A percentile compares a stretch with the other conserved stretches of the same genome.
Evolutionary conservation across 148 eudicot genomes (phyloP).

Genomic region (Cornus kousa): DNA sequence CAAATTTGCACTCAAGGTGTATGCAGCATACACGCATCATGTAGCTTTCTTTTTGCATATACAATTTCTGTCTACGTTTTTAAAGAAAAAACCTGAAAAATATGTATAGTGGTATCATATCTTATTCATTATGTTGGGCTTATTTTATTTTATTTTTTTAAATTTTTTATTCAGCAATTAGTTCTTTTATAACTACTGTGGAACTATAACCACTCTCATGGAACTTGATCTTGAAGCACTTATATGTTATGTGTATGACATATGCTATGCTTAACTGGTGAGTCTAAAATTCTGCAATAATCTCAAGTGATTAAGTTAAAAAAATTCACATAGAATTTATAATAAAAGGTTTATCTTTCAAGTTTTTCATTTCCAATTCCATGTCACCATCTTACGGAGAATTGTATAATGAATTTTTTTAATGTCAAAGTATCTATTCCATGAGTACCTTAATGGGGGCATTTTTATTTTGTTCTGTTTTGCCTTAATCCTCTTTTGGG

Average conservation of each 20-base stretch:
- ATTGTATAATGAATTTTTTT: not conserved
- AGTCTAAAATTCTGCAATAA: not conserved
- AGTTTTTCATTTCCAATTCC: not conserved
- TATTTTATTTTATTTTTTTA: too few relatives aligned
- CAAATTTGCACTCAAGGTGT: not conserved
- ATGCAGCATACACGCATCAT: not conserved
- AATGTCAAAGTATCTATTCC: not conserved
- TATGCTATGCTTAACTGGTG: not conserved
- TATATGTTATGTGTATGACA: not conserved
- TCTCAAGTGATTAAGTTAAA: not conserved
- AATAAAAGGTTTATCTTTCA: not conserved
- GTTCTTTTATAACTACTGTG: not conserved
- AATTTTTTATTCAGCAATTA: not conserved
- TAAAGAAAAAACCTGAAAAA: not conserved
- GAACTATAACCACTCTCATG: not conserved
- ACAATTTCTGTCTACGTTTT: not conserved
- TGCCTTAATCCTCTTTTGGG: not conserved
- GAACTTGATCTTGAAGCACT: not conserved
- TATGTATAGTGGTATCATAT: not conserved
- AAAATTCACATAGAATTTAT: not conserved
- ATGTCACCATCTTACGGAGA: not conserved
- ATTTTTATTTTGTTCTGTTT: too few relatives aligned
- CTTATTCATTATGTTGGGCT: not conserved
- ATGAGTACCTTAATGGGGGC: too few relatives aligned
- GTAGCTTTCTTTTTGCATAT: not conserved